Evolutionary conservation across 1,139 yeast genomes (phyloP), one percentile per base, ranked within the genome.

Genomic region (Magnusiomyces starmeri): DNA sequence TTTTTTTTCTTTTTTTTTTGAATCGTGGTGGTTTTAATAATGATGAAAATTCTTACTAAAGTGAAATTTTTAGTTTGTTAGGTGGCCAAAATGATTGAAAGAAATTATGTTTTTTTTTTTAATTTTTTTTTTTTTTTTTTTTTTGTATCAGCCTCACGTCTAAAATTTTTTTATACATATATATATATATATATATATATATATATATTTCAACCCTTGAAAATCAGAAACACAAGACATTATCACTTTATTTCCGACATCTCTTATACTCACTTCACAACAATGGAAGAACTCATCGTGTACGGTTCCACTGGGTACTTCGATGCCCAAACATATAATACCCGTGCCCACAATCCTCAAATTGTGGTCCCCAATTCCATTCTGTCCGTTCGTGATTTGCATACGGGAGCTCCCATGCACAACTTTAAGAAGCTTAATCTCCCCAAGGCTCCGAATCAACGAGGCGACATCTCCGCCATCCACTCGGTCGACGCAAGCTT

Each of bases 211-310:
- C n/a, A n/a, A n/a, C n/a, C n/a, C n/a, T n/a, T n/a, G n/a, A n/a
- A n/a, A n/a, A n/a, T n/a, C n/a, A n/a, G n/a, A n/a, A n/a, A n/a
- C n/a, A n/a, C n/a, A n/a, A n/a, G n/a, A n/a, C n/a, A n/a, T n/a
- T n/a, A n/a, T n/a, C n/a, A n/a, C n/a, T n/a, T n/a, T n/a, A n/a
- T n/a, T n/a, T n/a, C n/a, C n/a, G n/a, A n/a, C n/a, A n/a, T n/a
- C n/a, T n/a, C n/a, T n/a, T n/a, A n/a, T n/a, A n/a, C n/a, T n/a
- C n/a, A n/a, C n/a, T n/a, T 41, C 4, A n/a, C 22, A 16, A 20
- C 16, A 10, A 62, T 63, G 65, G 65, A 63, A 51, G 67, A 64
- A 52, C 48, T 64, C n/a, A 56, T 64, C 16, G 51, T 61, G 29
- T 62, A 59, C 49, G 64, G 64, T 24, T 59, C 65, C 4, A 54